Conservation (phyloP, 139 green algal genomes). For the Parachlorella kessleri region DNA sequence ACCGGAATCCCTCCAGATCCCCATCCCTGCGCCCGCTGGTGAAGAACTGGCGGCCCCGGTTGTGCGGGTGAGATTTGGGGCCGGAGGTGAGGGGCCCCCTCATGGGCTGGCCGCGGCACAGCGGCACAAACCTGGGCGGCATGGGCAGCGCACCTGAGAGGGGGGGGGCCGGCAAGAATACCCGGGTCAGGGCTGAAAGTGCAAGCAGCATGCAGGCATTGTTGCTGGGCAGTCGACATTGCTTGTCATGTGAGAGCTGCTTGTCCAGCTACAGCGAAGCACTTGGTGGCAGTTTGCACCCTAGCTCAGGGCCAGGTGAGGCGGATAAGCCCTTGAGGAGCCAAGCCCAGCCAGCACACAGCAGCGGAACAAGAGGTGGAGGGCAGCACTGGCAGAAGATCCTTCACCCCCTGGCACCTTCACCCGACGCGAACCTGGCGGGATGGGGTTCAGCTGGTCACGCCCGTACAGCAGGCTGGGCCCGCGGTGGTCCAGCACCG, state of each 20-base stretch:
- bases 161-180: neutral
- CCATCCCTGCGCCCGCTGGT: too few species aligned
- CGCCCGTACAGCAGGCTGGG: neutral
- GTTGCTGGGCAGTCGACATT: too few species aligned
- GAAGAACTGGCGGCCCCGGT: neutral
- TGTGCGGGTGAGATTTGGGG: neutral
- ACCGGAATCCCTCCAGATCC: neutral
- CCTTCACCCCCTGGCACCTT: neutral
- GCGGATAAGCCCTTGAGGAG: neutral
- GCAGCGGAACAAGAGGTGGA: neutral
- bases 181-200: neutral
- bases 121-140: neutral
- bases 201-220: neutral
- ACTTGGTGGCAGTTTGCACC: too few species aligned
- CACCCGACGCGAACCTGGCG: neutral
- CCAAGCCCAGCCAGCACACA: neutral
- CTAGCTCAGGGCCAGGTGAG: neutral
- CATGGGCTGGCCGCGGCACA: neutral
- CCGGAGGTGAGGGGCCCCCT: neutral
- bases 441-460: neutral
- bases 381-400: neutral
- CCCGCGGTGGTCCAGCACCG: neutral
- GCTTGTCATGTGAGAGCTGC: too few species aligned
- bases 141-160: neutral
- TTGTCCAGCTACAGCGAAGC: too few species aligned